A percentile compares a stretch with the other conserved stretches of the same genome.
These are phyloP conservation scores for Plasmodium sp. DNA, from an alignment of 169 alveolate genomes.

Conservation along the genomic window DNA sequence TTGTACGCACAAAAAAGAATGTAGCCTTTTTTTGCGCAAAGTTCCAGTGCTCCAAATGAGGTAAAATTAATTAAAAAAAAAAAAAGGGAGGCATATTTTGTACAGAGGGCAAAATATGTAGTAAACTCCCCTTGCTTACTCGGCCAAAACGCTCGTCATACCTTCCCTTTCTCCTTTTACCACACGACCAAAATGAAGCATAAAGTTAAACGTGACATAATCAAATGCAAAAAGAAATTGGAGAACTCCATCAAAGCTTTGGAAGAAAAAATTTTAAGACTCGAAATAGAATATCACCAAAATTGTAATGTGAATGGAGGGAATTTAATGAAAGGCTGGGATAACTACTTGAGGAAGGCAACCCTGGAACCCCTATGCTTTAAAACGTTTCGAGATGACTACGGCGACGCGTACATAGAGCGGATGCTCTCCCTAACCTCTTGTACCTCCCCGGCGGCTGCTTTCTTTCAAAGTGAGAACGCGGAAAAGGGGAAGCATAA, in stretches of 20 bases:
- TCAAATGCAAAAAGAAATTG: slow-evolving; percentile 59
- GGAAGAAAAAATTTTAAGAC: slow-evolving; percentile 74
- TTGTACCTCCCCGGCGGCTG: slow-evolving; percentile 54
- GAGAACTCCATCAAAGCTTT: slow-evolving; percentile 67
- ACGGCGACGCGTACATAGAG: slow-evolving; percentile 39
- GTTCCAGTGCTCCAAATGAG: background rate
- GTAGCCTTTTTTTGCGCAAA: background rate
- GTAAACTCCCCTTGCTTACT: background rate
- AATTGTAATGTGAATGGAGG: slow-evolving; percentile 74
- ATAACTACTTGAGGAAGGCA: slow-evolving; percentile 40
- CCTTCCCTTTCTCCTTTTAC: background rate
- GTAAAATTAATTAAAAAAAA: background rate
- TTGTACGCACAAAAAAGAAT: background rate
- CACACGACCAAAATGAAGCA: slow-evolving; percentile 39
- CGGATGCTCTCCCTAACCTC: slow-evolving; percentile 70
- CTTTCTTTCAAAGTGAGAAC: slow-evolving; percentile 24
- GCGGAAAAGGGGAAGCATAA: background rate
- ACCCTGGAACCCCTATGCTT: slow-evolving; percentile 56
- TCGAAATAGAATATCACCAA: slow-evolving; percentile 64
- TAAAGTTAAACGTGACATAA: slow-evolving; percentile 67
- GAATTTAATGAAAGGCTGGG: slow-evolving; percentile 71
- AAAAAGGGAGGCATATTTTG: background rate
- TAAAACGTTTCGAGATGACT: slow-evolving; percentile 68
- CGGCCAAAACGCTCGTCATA: background rate
- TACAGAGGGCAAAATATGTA: background rate